Conservation (phyloP, 345 rosid species). For the Theobroma cacao region DNA sequence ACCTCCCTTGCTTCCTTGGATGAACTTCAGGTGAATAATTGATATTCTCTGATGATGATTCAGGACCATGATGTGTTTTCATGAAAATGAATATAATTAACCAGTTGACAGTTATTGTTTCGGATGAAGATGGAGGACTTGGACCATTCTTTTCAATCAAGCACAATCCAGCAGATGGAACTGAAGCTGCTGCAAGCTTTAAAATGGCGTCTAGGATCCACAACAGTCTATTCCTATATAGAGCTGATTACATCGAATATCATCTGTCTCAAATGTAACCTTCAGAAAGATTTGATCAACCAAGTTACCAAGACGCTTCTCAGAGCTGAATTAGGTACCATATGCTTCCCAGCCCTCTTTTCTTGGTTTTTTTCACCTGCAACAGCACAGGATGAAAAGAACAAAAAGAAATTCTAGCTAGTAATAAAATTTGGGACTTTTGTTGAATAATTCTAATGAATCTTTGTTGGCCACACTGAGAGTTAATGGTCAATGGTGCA, state of each 20-base stretch:
- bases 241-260: slow-evolving; percentile 32
- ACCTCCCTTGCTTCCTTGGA: slow-evolving; percentile 38
- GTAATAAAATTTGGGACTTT: not conserved
- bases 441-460: not conserved
- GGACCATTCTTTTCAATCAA: slow-evolving; percentile 49
- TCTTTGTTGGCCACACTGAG: not conserved
- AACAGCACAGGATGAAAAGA: no score
- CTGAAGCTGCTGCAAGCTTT: slow-evolving; percentile 44
- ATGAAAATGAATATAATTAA: not conserved
- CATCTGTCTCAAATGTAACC: slow-evolving; percentile 15
- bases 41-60: not conserved
- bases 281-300: slow-evolving; percentile 28
- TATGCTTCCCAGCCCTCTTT: not conserved
- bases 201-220: slow-evolving; percentile 59
- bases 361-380: not conserved
- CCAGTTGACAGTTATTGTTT: not conserved
- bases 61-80: not conserved
- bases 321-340: slow-evolving; percentile 39
- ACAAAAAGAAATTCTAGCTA: no score
- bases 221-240: slow-evolving; percentile 50
- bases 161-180: slow-evolving; percentile 61
- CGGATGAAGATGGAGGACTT: slow-evolving; percentile 48
- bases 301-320: slow-evolving; percentile 44
- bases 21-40: slow-evolving; percentile 56
- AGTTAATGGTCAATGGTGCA: slow-evolving; percentile 16